These are phyloP conservation scores for Termitomyces sp. DNA, from an alignment of 768 basidiomycete species.

Conservation along the genomic window DNA sequence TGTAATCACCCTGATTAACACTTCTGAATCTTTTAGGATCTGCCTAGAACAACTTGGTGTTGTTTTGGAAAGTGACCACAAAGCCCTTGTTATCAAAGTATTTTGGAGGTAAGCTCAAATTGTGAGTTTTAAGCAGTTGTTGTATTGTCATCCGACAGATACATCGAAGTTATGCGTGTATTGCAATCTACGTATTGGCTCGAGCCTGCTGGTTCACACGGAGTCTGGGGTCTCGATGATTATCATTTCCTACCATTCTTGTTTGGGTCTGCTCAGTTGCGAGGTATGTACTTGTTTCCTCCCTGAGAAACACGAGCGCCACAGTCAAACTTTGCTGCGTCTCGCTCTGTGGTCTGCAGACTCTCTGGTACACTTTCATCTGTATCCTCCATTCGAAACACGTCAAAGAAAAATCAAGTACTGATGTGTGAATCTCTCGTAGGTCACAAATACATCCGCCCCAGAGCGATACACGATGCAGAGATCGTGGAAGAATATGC, in stretches of 20 bases:
- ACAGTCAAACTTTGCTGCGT: neutral
- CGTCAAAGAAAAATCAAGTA: neutral
- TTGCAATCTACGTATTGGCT: constrained; percentile 96
- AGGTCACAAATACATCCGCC: constrained; percentile 88
- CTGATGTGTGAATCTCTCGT: neutral
- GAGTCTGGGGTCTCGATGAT: constrained; percentile 96
- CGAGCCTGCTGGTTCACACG: constrained; percentile 98
- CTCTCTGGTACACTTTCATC: too few species aligned
- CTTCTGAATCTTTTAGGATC: constrained; percentile 40
- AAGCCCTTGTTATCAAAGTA: constrained; percentile 70
- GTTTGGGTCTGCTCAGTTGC: constrained; percentile 78
- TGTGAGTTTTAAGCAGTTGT: neutral
- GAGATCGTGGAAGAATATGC: constrained; percentile 92
- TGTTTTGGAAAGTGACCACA: constrained; percentile 56
- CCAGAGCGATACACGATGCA: constrained; percentile 86
- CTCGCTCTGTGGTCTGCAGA: neutral
- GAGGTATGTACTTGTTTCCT: constrained; percentile 30
- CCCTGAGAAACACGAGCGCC: too few species aligned
- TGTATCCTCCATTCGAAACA: neutral
- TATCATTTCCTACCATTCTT: constrained; percentile 95
- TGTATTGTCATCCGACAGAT: constrained; percentile 51
- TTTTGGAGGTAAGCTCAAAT: constrained; percentile 71
- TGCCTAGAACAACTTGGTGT: constrained; percentile 74
- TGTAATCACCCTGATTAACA: neutral
- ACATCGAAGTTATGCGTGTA: constrained; percentile 74